Evolutionary conservation across 306 rosid species (phyloP).

Genomic region (Citrullus colocynthis): DNA sequence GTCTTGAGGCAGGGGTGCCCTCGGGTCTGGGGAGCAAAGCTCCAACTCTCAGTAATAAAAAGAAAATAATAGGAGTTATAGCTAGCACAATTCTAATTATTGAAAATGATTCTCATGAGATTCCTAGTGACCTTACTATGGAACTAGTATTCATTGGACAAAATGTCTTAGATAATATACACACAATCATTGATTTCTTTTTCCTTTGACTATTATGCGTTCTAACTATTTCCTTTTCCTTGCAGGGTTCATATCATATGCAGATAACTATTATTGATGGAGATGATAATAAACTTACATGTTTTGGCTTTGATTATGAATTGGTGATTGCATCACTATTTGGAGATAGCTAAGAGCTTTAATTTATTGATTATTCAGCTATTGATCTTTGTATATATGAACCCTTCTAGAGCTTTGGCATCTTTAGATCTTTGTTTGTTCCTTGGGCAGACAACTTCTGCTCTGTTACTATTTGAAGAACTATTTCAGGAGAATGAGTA

Average conservation of each 20-base stretch:
- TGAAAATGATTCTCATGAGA: not conserved
- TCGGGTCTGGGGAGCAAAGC: not conserved
- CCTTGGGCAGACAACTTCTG: not conserved
- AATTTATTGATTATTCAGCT: not conserved
- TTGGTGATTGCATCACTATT: slow-evolving; percentile 51
- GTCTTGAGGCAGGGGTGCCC: too few species aligned
- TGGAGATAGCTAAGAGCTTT: slow-evolving; percentile 44
- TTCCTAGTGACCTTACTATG: not conserved
- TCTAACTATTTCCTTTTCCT: not conserved
- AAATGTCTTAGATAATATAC: not conserved
- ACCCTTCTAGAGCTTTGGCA: not conserved
- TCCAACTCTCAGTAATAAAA: not conserved
- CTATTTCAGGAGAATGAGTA: not conserved
- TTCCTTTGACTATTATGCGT: not conserved
- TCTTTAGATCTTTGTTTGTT: not conserved
- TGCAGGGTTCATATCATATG: slow-evolving; percentile 68
- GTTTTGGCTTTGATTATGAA: slow-evolving; percentile 51
- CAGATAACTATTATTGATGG: slow-evolving; percentile 59
- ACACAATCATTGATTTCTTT: not conserved
- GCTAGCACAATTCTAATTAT: not conserved
- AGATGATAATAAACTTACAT: slow-evolving; percentile 39
- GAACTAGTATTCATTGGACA: not conserved
- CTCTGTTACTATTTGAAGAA: not conserved
- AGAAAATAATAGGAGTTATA: not conserved
- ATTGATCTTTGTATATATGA: slow-evolving; percentile 1